Evolutionary conservation across 176 grass and related monocot species (phyloP).

Genomic region (Lolium perenne): DNA sequence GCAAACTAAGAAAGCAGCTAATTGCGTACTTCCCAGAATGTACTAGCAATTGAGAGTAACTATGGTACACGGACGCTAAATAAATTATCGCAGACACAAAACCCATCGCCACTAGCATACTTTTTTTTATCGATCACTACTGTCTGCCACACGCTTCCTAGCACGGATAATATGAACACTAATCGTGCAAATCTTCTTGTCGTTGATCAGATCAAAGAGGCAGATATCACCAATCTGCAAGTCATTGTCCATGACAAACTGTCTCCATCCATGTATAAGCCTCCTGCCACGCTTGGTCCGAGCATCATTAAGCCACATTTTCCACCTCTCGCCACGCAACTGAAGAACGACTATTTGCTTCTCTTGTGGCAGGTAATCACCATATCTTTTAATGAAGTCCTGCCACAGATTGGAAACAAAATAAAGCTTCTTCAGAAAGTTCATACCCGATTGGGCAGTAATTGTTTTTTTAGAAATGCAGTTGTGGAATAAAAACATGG

Average conservation of each 20-base stretch:
- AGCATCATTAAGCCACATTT: neutral
- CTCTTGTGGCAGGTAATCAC: slow-evolving; percentile 9
- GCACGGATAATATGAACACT: neutral
- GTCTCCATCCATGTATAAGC: slow-evolving; percentile 5
- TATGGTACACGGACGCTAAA: neutral
- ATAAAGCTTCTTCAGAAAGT: neutral
- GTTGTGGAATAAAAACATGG: neutral
- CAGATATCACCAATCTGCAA: slow-evolving; percentile 17
- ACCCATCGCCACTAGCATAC: neutral
- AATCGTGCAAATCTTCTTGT: neutral
- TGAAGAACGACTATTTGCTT: neutral
- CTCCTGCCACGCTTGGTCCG: neutral
- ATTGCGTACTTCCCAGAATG: no score
- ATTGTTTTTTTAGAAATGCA: neutral
- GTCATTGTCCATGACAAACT: slow-evolving; percentile 12
- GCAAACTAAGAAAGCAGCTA: no score
- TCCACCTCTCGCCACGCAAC: neutral
- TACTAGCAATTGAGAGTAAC: neutral
- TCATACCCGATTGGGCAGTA: neutral
- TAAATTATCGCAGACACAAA: no score
- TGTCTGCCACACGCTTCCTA: neutral
- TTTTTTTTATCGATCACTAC: neutral
- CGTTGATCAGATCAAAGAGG: neutral
- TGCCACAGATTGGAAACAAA: neutral
- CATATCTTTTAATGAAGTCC: neutral